These are phyloP conservation scores for Globisporangium cystogenes DNA, from an alignment of 352 stramenopile genomes.

Conservation along the genomic window DNA sequence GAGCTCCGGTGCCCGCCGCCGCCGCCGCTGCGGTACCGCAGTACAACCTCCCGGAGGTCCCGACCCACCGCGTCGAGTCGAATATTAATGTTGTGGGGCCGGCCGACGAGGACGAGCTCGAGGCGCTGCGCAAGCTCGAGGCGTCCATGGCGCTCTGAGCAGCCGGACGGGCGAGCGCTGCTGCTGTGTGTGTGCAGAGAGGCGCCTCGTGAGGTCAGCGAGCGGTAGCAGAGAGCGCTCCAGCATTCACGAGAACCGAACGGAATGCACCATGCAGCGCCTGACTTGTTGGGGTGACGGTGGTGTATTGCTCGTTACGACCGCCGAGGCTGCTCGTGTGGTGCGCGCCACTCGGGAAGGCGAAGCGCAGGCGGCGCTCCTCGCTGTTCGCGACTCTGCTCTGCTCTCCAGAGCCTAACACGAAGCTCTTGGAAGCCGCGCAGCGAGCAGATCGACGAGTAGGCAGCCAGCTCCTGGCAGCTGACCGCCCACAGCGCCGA, in stretches of 20 bases:
- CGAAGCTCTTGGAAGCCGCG: too few species aligned
- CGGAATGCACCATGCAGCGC: neutral
- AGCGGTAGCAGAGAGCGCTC: neutral
- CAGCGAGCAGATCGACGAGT: too few species aligned
- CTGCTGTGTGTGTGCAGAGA: neutral
- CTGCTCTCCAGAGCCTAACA: neutral
- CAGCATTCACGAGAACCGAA: too few species aligned
- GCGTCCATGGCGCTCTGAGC: conserved; percentile 79
- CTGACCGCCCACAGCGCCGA: too few species aligned
- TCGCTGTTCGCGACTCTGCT: neutral
- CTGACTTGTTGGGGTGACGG: neutral
- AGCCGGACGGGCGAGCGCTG: neutral
- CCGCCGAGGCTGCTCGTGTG: neutral
- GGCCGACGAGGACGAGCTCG: conserved; percentile 79
- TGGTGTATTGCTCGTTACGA: neutral
- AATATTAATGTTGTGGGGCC: conserved; percentile 72
- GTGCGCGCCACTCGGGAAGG: neutral
- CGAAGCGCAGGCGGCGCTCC: neutral
- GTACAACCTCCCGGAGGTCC: conserved; percentile 78
- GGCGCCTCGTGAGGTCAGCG: neutral
- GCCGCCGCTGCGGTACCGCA: conserved; percentile 17
- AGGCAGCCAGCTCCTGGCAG: too few species aligned
- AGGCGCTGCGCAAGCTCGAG: conserved; percentile 79
- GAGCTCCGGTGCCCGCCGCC: conserved; percentile 13
- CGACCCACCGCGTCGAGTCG: conserved; percentile 65